Evolutionary conservation across 768 basidiomycete genomes (phyloP).

Genomic region (Mycena epipterygia): DNA sequence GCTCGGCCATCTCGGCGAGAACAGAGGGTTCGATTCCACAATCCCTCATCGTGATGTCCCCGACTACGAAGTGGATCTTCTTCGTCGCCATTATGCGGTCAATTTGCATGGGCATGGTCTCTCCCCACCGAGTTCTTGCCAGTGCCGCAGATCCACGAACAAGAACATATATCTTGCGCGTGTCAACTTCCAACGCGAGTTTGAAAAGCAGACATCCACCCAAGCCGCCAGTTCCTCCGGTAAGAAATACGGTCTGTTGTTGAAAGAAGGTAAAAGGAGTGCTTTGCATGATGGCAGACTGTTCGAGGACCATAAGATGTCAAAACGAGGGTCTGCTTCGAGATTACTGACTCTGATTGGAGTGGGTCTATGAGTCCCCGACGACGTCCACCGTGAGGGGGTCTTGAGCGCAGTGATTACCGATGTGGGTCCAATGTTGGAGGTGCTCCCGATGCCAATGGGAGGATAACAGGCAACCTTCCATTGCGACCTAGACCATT

Average conservation of each 20-base stretch:
- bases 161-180: constrained; percentile 7
- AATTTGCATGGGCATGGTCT: neutral
- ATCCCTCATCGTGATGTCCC: neutral
- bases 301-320: too few relatives aligned
- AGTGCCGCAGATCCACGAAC: constrained; percentile 3
- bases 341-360: too few relatives aligned
- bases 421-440: too few relatives aligned
- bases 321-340: too few relatives aligned
- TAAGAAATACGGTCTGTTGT: constrained; percentile 3
- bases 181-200: constrained; percentile 7
- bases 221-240: constrained; percentile 13
- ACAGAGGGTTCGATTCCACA: neutral
- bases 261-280: constrained; percentile 4
- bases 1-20: neutral
- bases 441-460: too few relatives aligned
- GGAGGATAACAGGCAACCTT: too few relatives aligned
- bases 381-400: too few relatives aligned
- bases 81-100: neutral
- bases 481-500: too few relatives aligned
- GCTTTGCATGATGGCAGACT: too few relatives aligned
- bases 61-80: constrained; percentile 3
- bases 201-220: constrained; percentile 17
- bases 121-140: neutral
- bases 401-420: too few relatives aligned
- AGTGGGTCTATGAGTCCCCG: too few relatives aligned